A percentile compares a stretch with the other conserved stretches of the same genome.
Evolutionary conservation across 768 basidiomycete species (phyloP).

Genomic region (Coprinellus aureogranulatus): DNA sequence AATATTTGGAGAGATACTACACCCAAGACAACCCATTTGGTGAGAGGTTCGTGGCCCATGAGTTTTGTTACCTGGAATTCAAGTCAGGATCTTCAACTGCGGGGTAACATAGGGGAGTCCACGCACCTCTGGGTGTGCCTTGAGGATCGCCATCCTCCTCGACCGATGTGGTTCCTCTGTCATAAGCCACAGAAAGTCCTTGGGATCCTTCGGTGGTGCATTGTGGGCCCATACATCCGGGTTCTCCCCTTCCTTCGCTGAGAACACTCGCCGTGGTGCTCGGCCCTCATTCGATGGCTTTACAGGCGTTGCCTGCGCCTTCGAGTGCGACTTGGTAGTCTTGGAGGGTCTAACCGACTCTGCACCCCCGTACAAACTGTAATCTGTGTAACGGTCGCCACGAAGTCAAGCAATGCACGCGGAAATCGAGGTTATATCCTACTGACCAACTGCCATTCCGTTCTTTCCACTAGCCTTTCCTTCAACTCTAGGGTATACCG

Average conservation of each 20-base stretch:
- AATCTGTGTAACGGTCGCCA: too few relatives aligned
- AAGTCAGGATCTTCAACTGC: not conserved
- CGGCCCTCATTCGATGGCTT: constrained; percentile 25
- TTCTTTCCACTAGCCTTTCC: too few relatives aligned
- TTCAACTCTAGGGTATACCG: too few relatives aligned
- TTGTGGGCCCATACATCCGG: constrained; percentile 42
- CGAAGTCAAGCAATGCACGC: too few relatives aligned
- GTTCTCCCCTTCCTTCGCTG: constrained; percentile 35
- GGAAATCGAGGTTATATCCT: too few relatives aligned
- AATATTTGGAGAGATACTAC: constrained; percentile 79
- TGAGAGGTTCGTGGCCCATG: constrained; percentile 93
- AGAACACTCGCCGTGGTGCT: constrained; percentile 50
- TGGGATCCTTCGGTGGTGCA: constrained; percentile 67
- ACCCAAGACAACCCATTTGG: constrained; percentile 82
- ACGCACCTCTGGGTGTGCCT: constrained; percentile 86
- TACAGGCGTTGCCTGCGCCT: constrained; percentile 28
- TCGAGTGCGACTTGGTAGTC: constrained; percentile 49
- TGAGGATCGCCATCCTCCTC: constrained; percentile 84
- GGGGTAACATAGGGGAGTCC: not conserved
- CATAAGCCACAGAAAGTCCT: constrained; percentile 94
- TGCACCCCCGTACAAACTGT: constrained; percentile 80
- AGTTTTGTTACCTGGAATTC: constrained; percentile 77
- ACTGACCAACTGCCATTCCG: constrained; percentile 3
- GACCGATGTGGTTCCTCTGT: constrained; percentile 96
- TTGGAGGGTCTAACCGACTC: constrained; percentile 48